Conservation (phyloP, 2,329 filamentous ascomycete genomes). For the Neodidymelliopsis sp. region DNA sequence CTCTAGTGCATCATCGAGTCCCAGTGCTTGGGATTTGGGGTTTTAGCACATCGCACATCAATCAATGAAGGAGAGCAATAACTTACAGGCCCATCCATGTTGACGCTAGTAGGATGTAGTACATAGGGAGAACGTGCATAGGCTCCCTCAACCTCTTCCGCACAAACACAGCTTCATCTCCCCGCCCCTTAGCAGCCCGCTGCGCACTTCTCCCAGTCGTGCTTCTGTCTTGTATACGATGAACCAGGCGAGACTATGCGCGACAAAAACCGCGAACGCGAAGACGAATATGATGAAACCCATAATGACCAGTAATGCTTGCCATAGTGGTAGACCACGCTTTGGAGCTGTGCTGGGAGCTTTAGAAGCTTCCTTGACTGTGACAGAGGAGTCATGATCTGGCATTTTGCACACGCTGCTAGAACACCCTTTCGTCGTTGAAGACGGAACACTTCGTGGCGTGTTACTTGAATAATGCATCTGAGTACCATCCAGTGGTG, state of each 20-base stretch:
- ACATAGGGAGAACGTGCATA: not conserved
- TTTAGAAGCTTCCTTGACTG: not conserved
- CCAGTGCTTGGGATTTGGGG: not conserved
- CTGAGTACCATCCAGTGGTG: conserved; percentile 11
- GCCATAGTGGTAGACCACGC: not conserved
- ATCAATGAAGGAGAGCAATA: not conserved
- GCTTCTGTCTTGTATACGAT: conserved; percentile 41
- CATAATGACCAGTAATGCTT: conserved; percentile 10
- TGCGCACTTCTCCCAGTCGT: conserved; percentile 32
- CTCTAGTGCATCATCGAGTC: not conserved
- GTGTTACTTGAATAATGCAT: not conserved
- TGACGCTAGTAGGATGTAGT: too few relatives aligned
- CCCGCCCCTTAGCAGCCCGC: conserved; percentile 34
- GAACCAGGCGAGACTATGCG: conserved; percentile 39
- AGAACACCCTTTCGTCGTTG: not conserved
- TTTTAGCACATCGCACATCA: not conserved
- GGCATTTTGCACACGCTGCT: not conserved
- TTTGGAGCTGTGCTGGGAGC: not conserved
- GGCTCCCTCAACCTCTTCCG: conserved; percentile 9
- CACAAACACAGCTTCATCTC: conserved; percentile 46
- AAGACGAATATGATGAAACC: conserved; percentile 26
- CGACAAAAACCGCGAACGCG: conserved; percentile 30
- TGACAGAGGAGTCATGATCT: not conserved
- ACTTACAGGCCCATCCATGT: not conserved
- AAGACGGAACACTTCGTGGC: not conserved